These are phyloP conservation scores for Malus hybrid DNA, from an alignment of 331 rosid genomes.

Conservation along the genomic window DNA sequence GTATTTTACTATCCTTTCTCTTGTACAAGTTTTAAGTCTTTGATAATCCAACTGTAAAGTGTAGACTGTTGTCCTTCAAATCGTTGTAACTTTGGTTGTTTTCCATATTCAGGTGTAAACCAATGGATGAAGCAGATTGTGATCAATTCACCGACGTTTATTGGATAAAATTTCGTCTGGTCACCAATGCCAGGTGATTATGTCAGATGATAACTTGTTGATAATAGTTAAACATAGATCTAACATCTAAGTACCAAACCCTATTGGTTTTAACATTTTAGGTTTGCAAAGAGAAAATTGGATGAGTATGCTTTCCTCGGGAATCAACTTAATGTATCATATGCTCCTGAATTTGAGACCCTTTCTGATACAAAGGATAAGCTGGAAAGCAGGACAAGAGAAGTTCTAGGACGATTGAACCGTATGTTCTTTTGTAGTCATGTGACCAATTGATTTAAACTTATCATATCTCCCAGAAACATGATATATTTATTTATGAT, in stretches of 20 bases:
- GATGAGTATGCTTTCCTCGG: slow-evolving; percentile 81
- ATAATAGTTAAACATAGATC: background rate
- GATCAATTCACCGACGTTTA: slow-evolving; percentile 79
- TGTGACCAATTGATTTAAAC: background rate
- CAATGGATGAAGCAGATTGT: slow-evolving; percentile 94
- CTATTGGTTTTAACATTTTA: slow-evolving; percentile 12
- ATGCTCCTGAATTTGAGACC: slow-evolving; percentile 82
- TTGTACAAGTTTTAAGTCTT: background rate
- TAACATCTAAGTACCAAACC: background rate
- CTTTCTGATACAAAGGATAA: slow-evolving; percentile 64
- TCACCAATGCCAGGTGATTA: slow-evolving; percentile 72
- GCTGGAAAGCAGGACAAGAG: slow-evolving; percentile 76
- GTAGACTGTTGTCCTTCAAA: background rate
- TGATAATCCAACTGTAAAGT: background rate
- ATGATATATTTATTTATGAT: slow-evolving; percentile 10
- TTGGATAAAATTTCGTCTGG: slow-evolving; percentile 66
- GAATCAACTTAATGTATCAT: slow-evolving; percentile 58
- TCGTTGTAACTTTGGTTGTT: background rate
- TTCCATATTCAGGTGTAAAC: slow-evolving; percentile 50
- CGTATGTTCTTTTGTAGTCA: slow-evolving; percentile 28
- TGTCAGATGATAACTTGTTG: background rate
- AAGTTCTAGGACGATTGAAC: slow-evolving; percentile 54
- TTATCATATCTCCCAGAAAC: background rate
- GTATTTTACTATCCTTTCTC: slow-evolving; percentile 25
- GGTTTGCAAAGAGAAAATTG: slow-evolving; percentile 88